A percentile compares a stretch with the other conserved stretches of the same genome.
phyloP scores from a whole-genome alignment of 768 basidiomycete genomes.

The Lyophyllum semitale region DNA sequence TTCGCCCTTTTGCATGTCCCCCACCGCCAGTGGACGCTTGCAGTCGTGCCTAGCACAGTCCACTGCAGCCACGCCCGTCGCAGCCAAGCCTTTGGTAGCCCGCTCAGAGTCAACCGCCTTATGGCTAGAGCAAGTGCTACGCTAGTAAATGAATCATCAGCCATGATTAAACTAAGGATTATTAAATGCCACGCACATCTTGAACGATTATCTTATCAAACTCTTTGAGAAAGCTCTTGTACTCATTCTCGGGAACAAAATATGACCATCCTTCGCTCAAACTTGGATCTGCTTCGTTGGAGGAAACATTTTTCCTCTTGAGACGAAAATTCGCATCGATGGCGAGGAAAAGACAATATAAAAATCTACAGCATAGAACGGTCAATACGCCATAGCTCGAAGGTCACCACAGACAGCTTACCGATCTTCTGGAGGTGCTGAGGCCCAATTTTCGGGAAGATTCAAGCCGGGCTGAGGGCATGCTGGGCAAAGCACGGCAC shows the following conservation, averaged over 20 bases:
- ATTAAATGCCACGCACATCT: constrained; percentile 5
- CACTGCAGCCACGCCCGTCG: constrained; percentile 4
- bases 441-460: constrained; percentile 25
- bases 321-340: constrained; percentile 17
- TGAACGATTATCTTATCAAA: constrained; percentile 9
- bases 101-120: constrained; percentile 20
- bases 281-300: constrained; percentile 9
- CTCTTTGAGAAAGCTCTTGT: constrained; percentile 12
- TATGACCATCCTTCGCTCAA: constrained; percentile 18
- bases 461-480: constrained; percentile 35
- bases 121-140: constrained; percentile 25
- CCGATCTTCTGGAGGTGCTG: constrained; percentile 11
- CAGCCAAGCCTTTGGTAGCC: constrained; percentile 24
- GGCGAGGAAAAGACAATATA: constrained; percentile 14
- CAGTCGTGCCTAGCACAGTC: constrained; percentile 11
- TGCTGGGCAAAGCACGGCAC: constrained; percentile 31
- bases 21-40: constrained; percentile 5
- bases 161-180: neutral
- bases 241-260: constrained; percentile 15
- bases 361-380: neutral
- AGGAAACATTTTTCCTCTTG: constrained; percentile 8
- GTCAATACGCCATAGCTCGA: neutral
- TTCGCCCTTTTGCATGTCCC: constrained; percentile 4
- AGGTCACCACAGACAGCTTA: constrained; percentile 6
- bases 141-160: constrained; percentile 3